phyloP scores from a whole-genome alignment of 108 stramenopile species.

The Stephanodiscus minutulus region DNA sequence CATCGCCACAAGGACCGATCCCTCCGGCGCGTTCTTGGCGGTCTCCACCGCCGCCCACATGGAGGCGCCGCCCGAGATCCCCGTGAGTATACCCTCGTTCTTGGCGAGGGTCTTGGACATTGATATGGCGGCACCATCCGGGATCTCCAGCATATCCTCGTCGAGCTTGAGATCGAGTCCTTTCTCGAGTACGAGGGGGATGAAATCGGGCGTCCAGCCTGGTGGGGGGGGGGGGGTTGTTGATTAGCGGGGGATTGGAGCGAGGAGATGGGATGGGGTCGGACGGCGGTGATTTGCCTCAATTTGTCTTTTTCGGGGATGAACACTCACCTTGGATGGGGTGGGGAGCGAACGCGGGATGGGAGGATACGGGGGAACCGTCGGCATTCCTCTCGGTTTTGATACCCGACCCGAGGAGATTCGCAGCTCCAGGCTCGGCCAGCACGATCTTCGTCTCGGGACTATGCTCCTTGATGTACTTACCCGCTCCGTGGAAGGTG shows the following conservation, averaged over 20 bases:
- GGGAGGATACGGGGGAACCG: slow-evolving; percentile 50
- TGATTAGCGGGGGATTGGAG: too few species aligned
- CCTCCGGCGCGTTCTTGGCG: slow-evolving; percentile 68
- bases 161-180: slow-evolving; percentile 38
- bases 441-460: slow-evolving; percentile 69
- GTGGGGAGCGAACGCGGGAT: slow-evolving; percentile 57
- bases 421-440: slow-evolving; percentile 69
- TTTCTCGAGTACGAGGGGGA: slow-evolving; percentile 65
- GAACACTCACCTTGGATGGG: slow-evolving; percentile 56
- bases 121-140: slow-evolving; percentile 56
- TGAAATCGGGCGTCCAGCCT: slow-evolving; percentile 87
- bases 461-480: slow-evolving; percentile 57
- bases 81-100: slow-evolving; percentile 80
- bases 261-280: too few species aligned
- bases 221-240: slow-evolving; percentile 33
- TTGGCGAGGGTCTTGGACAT: slow-evolving; percentile 65
- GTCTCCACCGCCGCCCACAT: slow-evolving; percentile 73
- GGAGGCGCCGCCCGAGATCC: slow-evolving; percentile 71
- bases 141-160: slow-evolving; percentile 58
- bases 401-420: slow-evolving; percentile 64
- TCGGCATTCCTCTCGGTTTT: slow-evolving; percentile 57
- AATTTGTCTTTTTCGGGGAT: background rate
- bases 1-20: slow-evolving; percentile 69
- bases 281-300: background rate
- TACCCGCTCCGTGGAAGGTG: slow-evolving; percentile 66